These are phyloP conservation scores for Pharnaceum exiguum DNA, from an alignment of 148 eudicot genomes.

Conservation along the genomic window DNA sequence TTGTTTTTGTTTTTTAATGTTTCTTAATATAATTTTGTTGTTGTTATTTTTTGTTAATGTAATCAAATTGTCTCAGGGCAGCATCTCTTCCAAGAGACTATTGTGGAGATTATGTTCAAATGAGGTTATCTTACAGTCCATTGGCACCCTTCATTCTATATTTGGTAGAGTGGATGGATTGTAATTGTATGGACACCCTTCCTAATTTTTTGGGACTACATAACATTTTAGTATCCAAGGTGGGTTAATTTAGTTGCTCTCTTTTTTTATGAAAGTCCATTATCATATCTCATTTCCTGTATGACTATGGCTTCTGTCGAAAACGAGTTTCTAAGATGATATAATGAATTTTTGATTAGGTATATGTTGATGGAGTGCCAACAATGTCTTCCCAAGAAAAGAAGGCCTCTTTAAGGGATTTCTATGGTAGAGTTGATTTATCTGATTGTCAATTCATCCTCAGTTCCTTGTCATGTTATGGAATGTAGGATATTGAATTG, in stretches of 20 bases:
- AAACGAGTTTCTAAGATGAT: not conserved
- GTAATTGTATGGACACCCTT: constrained; percentile 55
- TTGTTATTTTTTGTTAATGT: not conserved
- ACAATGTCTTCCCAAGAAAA: constrained; percentile 60
- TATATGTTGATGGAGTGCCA: constrained; percentile 71
- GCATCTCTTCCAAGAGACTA: constrained; percentile 63
- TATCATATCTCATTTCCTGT: not conserved
- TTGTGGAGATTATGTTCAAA: constrained; percentile 63
- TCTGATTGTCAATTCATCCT: not conserved
- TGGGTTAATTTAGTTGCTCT: not conserved
- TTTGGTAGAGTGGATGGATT: constrained; percentile 88
- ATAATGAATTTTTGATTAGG: constrained; percentile 28
- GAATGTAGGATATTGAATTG: not conserved
- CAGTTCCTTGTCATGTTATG: not conserved
- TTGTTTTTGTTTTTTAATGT: not conserved
- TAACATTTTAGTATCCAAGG: constrained; percentile 68
- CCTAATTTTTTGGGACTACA: constrained; percentile 69
- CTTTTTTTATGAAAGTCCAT: not conserved
- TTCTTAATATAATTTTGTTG: not conserved
- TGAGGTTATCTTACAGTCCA: constrained; percentile 72
- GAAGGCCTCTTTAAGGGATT: constrained; percentile 65
- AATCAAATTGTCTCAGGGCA: constrained; percentile 70
- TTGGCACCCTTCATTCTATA: constrained; percentile 69
- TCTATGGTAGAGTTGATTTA: constrained; percentile 44
- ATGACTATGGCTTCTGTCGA: not conserved